Evolutionary conservation across 2,329 filamentous ascomycete species (phyloP).

Genomic region (Simplicillium aogashimaense): DNA sequence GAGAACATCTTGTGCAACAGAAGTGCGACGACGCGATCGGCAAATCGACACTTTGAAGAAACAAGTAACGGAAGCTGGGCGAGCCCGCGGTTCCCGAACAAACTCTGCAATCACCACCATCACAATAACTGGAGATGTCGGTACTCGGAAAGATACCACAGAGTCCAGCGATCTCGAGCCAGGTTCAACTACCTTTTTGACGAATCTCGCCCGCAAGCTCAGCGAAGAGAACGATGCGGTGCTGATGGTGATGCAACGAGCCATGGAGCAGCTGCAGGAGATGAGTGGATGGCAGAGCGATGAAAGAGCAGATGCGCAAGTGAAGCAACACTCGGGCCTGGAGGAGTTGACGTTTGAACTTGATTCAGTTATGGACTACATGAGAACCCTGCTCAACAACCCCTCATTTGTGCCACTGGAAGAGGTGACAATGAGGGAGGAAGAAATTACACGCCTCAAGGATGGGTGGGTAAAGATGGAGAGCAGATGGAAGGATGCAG

Average conservation of each 20-base stretch:
- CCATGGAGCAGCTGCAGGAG: slow-evolving; percentile 60
- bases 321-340: slow-evolving; percentile 27
- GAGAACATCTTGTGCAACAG: slow-evolving; percentile 77
- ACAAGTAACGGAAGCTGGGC: slow-evolving; percentile 64
- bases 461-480: slow-evolving; percentile 94
- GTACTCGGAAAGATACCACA: slow-evolving; percentile 33
- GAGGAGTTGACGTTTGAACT: slow-evolving; percentile 68
- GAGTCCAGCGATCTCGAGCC: slow-evolving; percentile 61
- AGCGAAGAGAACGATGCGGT: slow-evolving; percentile 89
- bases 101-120: slow-evolving; percentile 47
- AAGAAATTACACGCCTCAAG: slow-evolving; percentile 75
- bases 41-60: slow-evolving; percentile 85
- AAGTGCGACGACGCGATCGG: slow-evolving; percentile 80
- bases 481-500: slow-evolving; percentile 76
- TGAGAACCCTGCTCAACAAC: slow-evolving; percentile 80
- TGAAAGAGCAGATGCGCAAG: slow-evolving; percentile 18
- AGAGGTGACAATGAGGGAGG: slow-evolving; percentile 84
- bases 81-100: slow-evolving; percentile 47
- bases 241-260: slow-evolving; percentile 60
- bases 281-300: slow-evolving; percentile 48
- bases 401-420: slow-evolving; percentile 94
- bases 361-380: slow-evolving; percentile 67
- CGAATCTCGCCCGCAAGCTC: slow-evolving; percentile 69
- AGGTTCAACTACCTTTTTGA: slow-evolving; percentile 88
- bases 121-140: slow-evolving; percentile 42